A percentile compares a stretch with the other conserved stretches of the same genome.
phyloP scores from a whole-genome alignment of 176 grass and related monocot species.

The Carex parvula region DNA sequence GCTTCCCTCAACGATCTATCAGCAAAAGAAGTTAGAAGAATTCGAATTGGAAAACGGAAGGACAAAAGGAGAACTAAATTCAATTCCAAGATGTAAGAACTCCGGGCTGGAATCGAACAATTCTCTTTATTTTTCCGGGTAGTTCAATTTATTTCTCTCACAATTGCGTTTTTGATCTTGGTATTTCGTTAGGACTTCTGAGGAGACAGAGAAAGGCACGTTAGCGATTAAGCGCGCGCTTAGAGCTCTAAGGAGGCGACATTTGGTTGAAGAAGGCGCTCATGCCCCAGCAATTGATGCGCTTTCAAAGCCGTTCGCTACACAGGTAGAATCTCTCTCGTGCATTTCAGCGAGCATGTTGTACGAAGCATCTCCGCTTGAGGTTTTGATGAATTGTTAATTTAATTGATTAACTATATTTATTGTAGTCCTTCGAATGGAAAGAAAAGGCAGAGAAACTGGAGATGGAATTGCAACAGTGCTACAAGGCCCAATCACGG shows the following conservation, averaged over 20 bases:
- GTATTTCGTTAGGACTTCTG: conserved; percentile 47
- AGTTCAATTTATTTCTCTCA: conserved; percentile 16
- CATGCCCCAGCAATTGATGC: conserved; percentile 69
- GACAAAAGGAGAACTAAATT: conserved; percentile 1
- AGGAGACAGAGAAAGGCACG: conserved; percentile 55
- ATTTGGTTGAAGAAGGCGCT: conserved; percentile 71
- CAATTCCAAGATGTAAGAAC: conserved; percentile 24
- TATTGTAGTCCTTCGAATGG: conserved; percentile 67
- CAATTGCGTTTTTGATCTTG: conserved; percentile 23
- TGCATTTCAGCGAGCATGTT: conserved; percentile 12
- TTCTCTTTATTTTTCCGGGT: neutral
- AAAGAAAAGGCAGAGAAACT: conserved; percentile 88
- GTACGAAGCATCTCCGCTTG: neutral
- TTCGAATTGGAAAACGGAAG: neutral
- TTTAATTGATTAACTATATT: conserved; percentile 14
- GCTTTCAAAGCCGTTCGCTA: conserved; percentile 61
- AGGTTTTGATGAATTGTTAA: conserved; percentile 14
- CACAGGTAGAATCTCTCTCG: conserved; percentile 46
- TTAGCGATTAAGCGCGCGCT: conserved; percentile 50
- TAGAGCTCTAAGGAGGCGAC: conserved; percentile 44
- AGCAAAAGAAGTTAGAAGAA: neutral
- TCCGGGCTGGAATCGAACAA: neutral
- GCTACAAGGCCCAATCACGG: conserved; percentile 77
- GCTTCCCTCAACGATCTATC: neutral
- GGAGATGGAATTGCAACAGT: conserved; percentile 82